These are phyloP conservation scores for Blumeria hordei DNA, from an alignment of 2,329 filamentous ascomycete genomes.

Conservation along the genomic window DNA sequence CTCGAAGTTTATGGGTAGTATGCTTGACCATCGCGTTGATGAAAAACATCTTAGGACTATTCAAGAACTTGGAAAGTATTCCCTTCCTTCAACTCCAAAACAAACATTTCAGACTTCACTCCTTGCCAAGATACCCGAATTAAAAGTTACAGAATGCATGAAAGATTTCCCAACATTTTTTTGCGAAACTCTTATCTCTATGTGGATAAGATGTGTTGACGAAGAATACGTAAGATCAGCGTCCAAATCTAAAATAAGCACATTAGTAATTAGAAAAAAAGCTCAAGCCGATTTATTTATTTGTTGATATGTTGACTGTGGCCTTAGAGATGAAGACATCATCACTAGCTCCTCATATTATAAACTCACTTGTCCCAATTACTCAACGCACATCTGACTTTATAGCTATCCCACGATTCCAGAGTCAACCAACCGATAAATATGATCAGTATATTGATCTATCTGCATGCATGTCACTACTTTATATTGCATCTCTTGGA, in stretches of 20 bases:
- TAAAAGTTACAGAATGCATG: constrained; percentile 25
- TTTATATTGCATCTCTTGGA: constrained; percentile 37
- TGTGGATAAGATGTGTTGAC: constrained; percentile 44
- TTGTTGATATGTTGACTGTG: constrained; percentile 39
- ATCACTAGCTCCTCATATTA: constrained; percentile 31
- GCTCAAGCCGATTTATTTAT: constrained; percentile 36
- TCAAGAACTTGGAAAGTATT: constrained; percentile 38
- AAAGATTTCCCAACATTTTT: constrained; percentile 34
- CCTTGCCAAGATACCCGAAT: constrained; percentile 37
- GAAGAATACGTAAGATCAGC: constrained; percentile 23
- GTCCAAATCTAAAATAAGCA: neutral
- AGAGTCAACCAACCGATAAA: constrained; percentile 21
- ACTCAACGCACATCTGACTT: constrained; percentile 32
- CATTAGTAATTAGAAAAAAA: constrained; percentile 12
- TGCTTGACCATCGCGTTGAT: constrained; percentile 14
- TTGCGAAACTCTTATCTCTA: constrained; percentile 32
- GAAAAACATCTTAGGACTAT: constrained; percentile 35
- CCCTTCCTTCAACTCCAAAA: constrained; percentile 36
- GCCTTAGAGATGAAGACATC: constrained; percentile 36
- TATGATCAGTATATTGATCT: constrained; percentile 34
- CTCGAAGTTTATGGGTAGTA: constrained; percentile 14
- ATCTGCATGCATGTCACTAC: constrained; percentile 34
- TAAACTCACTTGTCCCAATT: constrained; percentile 29
- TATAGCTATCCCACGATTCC: constrained; percentile 21
- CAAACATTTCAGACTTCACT: constrained; percentile 42